Evolutionary conservation across 345 rosid species (phyloP).

Genomic region (Citrus cavaleriei): DNA sequence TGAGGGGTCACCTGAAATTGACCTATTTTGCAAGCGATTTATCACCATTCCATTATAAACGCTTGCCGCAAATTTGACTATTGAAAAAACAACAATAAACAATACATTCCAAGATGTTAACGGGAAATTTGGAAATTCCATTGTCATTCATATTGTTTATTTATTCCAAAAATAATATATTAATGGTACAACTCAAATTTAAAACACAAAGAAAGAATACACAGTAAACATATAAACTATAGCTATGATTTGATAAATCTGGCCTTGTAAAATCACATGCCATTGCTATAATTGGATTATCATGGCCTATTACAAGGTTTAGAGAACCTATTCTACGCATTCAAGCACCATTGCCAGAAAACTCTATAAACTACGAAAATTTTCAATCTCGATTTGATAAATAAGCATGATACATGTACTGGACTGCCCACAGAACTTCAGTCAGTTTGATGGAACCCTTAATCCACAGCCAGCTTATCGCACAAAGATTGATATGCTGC

Average conservation of each 20-base stretch:
- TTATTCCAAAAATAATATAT: background rate
- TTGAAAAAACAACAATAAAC: background rate
- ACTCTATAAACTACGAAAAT: background rate
- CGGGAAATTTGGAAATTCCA: background rate
- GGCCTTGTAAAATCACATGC: background rate
- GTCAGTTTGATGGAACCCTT: slow-evolving; percentile 1
- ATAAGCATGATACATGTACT: background rate
- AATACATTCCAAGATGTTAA: background rate
- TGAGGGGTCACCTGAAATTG: background rate
- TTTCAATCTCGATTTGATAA: background rate
- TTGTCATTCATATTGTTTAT: background rate
- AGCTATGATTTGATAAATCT: background rate
- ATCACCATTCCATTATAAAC: background rate
- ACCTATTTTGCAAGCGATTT: background rate
- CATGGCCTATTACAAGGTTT: background rate
- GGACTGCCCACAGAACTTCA: background rate
- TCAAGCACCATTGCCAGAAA: slow-evolving; percentile 2
- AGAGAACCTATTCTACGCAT: background rate
- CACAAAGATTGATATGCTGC: slow-evolving; percentile 74
- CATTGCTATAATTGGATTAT: background rate
- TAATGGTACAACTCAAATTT: background rate
- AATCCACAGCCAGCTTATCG: slow-evolving; percentile 55
- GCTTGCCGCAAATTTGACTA: background rate
- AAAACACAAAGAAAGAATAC: background rate
- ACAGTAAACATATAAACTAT: background rate